phyloP scores from a whole-genome alignment of 169 alveolate species.

The Plasmodium yoelii region DNA sequence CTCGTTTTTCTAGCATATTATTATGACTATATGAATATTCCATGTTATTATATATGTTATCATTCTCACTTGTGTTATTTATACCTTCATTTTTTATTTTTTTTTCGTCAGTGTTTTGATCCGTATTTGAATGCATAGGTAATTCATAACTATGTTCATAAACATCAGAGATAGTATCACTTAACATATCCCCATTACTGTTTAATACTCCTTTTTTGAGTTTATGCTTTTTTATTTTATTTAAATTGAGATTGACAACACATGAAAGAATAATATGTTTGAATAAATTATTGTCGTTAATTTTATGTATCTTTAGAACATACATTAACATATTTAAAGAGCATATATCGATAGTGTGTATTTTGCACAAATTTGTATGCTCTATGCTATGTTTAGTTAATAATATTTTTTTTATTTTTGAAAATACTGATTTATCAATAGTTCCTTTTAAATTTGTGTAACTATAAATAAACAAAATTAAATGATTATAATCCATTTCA shows the following conservation, averaged over 20 bases:
- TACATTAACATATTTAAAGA: conserved; percentile 57
- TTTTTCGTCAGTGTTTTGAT: background rate
- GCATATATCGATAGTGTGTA: conserved; percentile 32
- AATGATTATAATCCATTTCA: conserved; percentile 24
- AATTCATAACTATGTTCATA: background rate
- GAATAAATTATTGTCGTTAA: conserved; percentile 27
- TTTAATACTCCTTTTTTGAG: conserved; percentile 35
- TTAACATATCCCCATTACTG: background rate
- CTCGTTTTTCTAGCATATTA: conserved; percentile 6
- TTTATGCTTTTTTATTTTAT: conserved; percentile 23
- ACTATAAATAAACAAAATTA: conserved; percentile 53
- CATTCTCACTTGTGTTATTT: background rate
- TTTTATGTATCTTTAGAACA: conserved; percentile 16
- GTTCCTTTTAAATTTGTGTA: conserved; percentile 27
- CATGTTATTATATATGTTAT: too few species aligned
- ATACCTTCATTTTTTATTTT: background rate
- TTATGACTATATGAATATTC: background rate
- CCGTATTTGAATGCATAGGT: background rate
- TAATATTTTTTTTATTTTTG: conserved; percentile 29
- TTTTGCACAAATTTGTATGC: background rate
- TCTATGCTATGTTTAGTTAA: background rate
- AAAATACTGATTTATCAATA: conserved; percentile 28
- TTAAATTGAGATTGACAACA: conserved; percentile 48
- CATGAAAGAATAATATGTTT: conserved; percentile 30
- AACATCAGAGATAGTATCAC: background rate